Conservation (phyloP, 169 alveolate species). For the Cryptosporidium canis region DNA sequence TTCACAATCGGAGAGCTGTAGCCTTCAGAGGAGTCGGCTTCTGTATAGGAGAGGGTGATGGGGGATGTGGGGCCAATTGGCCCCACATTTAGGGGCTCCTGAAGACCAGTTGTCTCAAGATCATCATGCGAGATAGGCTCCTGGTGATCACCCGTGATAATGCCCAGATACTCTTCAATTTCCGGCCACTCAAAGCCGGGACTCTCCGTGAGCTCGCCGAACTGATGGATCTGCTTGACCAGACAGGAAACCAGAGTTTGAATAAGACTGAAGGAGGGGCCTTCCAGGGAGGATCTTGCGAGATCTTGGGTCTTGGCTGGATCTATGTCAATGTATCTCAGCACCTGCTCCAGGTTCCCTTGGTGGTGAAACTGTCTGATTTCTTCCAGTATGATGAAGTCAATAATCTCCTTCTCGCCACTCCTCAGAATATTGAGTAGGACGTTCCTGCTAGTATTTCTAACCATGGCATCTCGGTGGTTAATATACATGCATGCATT, state of each 20-base stretch:
- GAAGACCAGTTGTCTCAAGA: background rate
- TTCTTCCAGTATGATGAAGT: constrained; percentile 14
- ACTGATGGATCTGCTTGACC: constrained; percentile 19
- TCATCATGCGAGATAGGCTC: background rate
- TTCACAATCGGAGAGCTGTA: constrained; percentile 20
- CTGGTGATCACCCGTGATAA: background rate
- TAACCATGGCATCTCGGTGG: constrained; percentile 71
- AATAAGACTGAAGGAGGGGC: background rate
- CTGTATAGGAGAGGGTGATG: constrained; percentile 34
- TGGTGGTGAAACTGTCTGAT: background rate
- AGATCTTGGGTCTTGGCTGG: background rate
- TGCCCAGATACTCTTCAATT: constrained; percentile 9
- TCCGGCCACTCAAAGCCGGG: constrained; percentile 22
- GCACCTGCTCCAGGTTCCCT: background rate
- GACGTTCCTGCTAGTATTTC: constrained; percentile 74
- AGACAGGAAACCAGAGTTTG: constrained; percentile 4
- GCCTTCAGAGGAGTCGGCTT: constrained; percentile 10
- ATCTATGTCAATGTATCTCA: background rate
- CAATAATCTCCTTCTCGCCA: constrained; percentile 21
- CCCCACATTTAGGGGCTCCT: background rate
- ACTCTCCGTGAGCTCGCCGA: constrained; percentile 13
- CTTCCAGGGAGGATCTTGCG: background rate
- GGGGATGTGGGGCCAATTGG: constrained; percentile 50
- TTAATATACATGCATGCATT: constrained; percentile 71
- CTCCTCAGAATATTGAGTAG: constrained; percentile 62